Evolutionary conservation across 192 early-diverging fungal species (phyloP).

Genomic region (Funneliformis geosporum): DNA sequence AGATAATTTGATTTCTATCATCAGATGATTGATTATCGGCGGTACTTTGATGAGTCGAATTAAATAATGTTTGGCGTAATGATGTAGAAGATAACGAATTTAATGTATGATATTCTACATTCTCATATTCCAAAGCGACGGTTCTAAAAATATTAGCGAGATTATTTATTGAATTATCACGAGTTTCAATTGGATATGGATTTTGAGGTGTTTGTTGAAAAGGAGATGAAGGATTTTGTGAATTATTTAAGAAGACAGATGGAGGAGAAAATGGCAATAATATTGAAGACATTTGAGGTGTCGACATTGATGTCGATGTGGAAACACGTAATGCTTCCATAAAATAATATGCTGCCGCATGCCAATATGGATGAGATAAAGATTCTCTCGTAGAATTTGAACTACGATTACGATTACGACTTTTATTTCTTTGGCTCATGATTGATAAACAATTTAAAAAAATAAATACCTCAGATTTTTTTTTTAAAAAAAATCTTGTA

Average conservation of each 20-base stretch:
- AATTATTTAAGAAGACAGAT: background rate
- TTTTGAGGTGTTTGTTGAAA: background rate
- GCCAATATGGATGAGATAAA: background rate
- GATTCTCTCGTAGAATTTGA: background rate
- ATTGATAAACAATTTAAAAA: background rate
- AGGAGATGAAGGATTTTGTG: background rate
- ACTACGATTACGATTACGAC: background rate
- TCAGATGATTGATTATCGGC: background rate
- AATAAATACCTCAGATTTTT: background rate
- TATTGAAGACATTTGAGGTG: background rate
- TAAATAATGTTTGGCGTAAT: background rate
- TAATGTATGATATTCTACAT: background rate
- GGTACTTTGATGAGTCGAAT: no score
- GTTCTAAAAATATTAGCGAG: background rate
- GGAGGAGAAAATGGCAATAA: background rate
- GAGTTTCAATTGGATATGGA: background rate
- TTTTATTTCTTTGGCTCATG: background rate
- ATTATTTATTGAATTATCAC: background rate
- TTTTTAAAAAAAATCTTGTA: background rate
- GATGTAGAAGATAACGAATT: background rate
- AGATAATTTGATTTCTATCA: background rate
- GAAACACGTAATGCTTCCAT: background rate
- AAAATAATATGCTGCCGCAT: background rate
- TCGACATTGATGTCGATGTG: background rate
- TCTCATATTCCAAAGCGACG: background rate